Evolutionary conservation across 2,329 filamentous ascomycete species (phyloP).

Genomic region (Aspergillus sp.): DNA sequence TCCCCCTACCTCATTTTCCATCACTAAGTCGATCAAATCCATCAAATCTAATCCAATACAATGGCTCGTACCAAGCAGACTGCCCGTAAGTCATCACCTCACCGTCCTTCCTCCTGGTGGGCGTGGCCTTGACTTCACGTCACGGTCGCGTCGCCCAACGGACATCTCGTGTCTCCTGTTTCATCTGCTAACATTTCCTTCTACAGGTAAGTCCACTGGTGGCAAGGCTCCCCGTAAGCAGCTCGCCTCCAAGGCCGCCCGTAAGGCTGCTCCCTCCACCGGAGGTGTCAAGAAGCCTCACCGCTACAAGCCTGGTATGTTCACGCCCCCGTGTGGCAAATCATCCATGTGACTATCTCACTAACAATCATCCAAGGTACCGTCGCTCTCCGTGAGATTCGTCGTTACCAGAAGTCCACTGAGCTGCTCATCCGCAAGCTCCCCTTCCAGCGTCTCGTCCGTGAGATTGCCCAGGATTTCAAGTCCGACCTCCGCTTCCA

Average conservation of each 20-base stretch:
- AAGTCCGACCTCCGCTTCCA: slow-evolving; percentile 97
- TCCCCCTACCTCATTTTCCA: slow-evolving; percentile 29
- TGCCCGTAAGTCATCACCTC: slow-evolving; percentile 45
- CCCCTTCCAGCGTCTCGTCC: slow-evolving; percentile 94
- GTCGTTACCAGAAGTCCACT: slow-evolving; percentile 96
- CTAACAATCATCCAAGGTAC: slow-evolving; percentile 55
- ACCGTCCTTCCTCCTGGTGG: slow-evolving; percentile 16
- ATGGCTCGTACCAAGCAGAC: slow-evolving; percentile 55
- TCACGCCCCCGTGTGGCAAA: neutral
- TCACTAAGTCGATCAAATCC: slow-evolving; percentile 26
- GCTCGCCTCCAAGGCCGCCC: slow-evolving; percentile 97
- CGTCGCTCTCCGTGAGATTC: slow-evolving; percentile 96
- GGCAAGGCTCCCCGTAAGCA: slow-evolving; percentile 82
- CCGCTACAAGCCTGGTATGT: slow-evolving; percentile 74
- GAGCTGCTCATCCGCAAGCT: slow-evolving; percentile 96
- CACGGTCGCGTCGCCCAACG: slow-evolving; percentile 16
- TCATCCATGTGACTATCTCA: neutral
- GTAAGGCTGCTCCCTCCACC: slow-evolving; percentile 96
- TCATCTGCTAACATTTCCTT: slow-evolving; percentile 25
- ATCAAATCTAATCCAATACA: slow-evolving; percentile 30
- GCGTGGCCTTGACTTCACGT: slow-evolving; percentile 10
- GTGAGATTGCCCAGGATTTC: slow-evolving; percentile 95
- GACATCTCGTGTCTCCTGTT: slow-evolving; percentile 17
- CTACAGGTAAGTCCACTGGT: slow-evolving; percentile 68
- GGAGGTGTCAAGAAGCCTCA: slow-evolving; percentile 97